Percentiles rank a stretch among this genome's conserved stretches.
Evolutionary conservation across 2,329 filamentous ascomycete species (phyloP).

Genomic region (Aspergillus ochraceoroseus): DNA sequence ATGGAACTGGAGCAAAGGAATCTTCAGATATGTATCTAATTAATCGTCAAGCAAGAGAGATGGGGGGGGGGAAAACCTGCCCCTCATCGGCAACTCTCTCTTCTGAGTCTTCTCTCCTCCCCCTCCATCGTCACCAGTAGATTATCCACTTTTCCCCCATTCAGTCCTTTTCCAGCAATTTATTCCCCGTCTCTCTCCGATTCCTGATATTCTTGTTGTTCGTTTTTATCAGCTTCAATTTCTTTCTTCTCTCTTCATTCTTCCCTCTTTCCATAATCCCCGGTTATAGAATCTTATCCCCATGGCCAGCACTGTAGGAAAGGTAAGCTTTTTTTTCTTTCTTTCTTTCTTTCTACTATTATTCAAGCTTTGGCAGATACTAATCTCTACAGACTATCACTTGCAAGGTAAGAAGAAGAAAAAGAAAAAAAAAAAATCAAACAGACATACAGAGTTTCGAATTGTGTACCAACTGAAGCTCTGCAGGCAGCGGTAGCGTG

Average conservation of each 20-base stretch:
- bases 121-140: no score
- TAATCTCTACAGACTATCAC: slow-evolving; percentile 67
- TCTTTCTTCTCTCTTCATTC: slow-evolving; percentile 5
- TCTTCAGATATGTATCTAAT: no score
- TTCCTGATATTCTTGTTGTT: background rate
- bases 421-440: slow-evolving; percentile 5
- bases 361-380: slow-evolving; percentile 4
- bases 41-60: no score
- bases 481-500: slow-evolving; percentile 83
- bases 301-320: slow-evolving; percentile 56
- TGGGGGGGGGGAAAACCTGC: no score
- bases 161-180: slow-evolving; percentile 13
- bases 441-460: background rate
- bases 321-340: slow-evolving; percentile 37
- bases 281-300: background rate
- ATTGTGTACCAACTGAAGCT: slow-evolving; percentile 9
- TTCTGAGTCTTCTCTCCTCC: slow-evolving; percentile 14
- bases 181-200: slow-evolving; percentile 10
- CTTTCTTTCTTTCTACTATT: background rate
- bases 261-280: slow-evolving; percentile 1
- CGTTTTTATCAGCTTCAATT: slow-evolving; percentile 2
- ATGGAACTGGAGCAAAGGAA: no score
- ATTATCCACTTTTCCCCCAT: slow-evolving; percentile 18
- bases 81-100: slow-evolving; percentile 21
- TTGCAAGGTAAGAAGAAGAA: slow-evolving; percentile 60